Percentiles rank a stretch among this genome's conserved stretches.
These are phyloP conservation scores for Penicillium glabrum DNA, from an alignment of 2,329 filamentous ascomycete species.

Conservation along the genomic window DNA sequence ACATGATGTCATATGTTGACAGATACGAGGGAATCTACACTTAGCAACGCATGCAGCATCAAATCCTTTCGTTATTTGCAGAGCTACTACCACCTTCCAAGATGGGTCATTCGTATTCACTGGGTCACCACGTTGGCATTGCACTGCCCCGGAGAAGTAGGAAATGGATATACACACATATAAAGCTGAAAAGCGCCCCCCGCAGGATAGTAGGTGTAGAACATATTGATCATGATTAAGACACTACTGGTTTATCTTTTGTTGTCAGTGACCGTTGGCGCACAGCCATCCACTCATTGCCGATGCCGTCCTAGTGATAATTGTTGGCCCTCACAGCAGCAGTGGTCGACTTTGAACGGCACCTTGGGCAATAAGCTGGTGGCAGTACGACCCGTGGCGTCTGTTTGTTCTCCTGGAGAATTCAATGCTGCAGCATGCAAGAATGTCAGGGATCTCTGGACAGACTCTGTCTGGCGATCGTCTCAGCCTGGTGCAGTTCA, in stretches of 20 bases:
- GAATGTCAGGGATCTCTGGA: slow-evolving; percentile 11
- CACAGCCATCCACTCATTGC: slow-evolving; percentile 11
- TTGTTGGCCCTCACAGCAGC: slow-evolving; percentile 39
- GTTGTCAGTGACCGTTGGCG: background rate
- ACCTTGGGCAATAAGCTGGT: slow-evolving; percentile 39
- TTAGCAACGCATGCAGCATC: background rate
- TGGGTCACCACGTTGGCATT: background rate
- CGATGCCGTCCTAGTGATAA: slow-evolving; percentile 29
- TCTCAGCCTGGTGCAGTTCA: slow-evolving; percentile 38
- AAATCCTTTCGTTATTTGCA: too few relatives aligned
- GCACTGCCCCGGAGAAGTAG: too few relatives aligned
- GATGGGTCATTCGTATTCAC: too few relatives aligned
- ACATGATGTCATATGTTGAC: slow-evolving; percentile 9
- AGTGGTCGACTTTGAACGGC: slow-evolving; percentile 39
- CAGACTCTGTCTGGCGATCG: slow-evolving; percentile 37
- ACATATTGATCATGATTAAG: slow-evolving; percentile 4
- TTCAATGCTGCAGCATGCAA: slow-evolving; percentile 17
- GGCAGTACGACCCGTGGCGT: slow-evolving; percentile 32
- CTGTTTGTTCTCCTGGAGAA: slow-evolving; percentile 29
- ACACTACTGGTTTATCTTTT: slow-evolving; percentile 3
- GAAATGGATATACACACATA: too few relatives aligned
- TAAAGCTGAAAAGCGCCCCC: too few relatives aligned
- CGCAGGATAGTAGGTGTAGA: too few relatives aligned
- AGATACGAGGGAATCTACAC: slow-evolving; percentile 2
- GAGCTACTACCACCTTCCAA: too few relatives aligned